Conservation (phyloP, 495 filamentous ascomycete genomes). For the Echria macrotheca region DNA sequence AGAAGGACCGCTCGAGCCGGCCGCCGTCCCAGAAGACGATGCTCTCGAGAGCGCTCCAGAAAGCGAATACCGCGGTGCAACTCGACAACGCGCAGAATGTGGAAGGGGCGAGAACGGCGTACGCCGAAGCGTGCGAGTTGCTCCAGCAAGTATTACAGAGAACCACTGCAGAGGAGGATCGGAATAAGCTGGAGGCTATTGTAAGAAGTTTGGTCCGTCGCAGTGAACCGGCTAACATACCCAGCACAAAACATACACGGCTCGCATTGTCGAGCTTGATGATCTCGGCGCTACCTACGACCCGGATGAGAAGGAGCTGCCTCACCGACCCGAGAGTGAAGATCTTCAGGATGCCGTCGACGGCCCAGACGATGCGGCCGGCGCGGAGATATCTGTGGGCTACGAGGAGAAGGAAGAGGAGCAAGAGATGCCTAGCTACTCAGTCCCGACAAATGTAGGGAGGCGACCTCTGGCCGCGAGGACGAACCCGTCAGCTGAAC, state of each 20-base stretch:
- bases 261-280: conserved; percentile 77
- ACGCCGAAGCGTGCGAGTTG: conserved; percentile 79
- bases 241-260: conserved; percentile 81
- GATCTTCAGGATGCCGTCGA: too few species aligned
- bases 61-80: conserved; percentile 90
- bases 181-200: conserved; percentile 79
- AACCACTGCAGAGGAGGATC: conserved; percentile 77
- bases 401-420: too few species aligned
- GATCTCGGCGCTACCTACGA: conserved; percentile 57
- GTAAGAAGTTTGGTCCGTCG: conserved; percentile 49
- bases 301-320: conserved; percentile 64
- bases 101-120: conserved; percentile 87
- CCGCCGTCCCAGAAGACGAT: conserved; percentile 76
- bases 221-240: conserved; percentile 6
- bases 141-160: conserved; percentile 81
- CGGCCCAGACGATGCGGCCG: too few species aligned
- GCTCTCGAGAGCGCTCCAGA: conserved; percentile 86
- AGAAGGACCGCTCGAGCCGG: conserved; percentile 26
- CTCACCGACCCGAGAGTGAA: conserved; percentile 64
- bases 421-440: conserved; percentile 30
- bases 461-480: conserved; percentile 9
- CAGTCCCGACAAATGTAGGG: conserved; percentile 20
- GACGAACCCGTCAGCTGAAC: conserved; percentile 16
- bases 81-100: conserved; percentile 93
- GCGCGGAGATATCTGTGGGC: too few species aligned